Conservation (phyloP, 2,329 filamentous ascomycete genomes). For the Anthostomella pinea region DNA sequence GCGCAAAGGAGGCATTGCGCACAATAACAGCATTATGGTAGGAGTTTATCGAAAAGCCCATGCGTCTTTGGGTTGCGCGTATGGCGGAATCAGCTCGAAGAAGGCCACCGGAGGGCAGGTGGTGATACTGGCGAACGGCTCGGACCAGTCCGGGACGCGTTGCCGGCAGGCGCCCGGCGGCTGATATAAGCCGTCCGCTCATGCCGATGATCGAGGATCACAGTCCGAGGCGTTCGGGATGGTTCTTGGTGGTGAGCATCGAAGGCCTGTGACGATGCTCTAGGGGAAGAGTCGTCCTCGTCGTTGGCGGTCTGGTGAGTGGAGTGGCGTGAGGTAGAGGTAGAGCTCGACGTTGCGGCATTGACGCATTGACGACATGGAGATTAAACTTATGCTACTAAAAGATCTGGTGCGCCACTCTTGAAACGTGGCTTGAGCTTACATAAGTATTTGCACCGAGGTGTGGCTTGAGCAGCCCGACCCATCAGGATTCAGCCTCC, state of each 20-base stretch:
- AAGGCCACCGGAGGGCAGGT: conserved; percentile 65
- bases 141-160: conserved; percentile 36
- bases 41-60: conserved; percentile 77
- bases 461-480: no score
- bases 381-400: conserved; percentile 1
- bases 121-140: conserved; percentile 62
- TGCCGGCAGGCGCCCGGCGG: conserved; percentile 31
- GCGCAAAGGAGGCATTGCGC: conserved; percentile 62
- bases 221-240: conserved; percentile 30
- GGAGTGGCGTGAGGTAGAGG: no score
- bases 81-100: conserved; percentile 63
- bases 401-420: no score
- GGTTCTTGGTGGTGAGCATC: conserved; percentile 23
- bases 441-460: no score
- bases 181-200: conserved; percentile 36
- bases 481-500: no score
- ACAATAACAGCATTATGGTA: conserved; percentile 75
- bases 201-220: conserved; percentile 30
- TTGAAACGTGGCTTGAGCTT: no score
- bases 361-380: no score
- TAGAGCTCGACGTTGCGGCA: no score
- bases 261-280: conserved; percentile 10
- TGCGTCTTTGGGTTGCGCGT: conserved; percentile 58
- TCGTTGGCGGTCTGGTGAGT: no score
- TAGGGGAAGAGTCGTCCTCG: conserved; percentile 1